Evolutionary conservation across 225 moss, liverwort and hornwort genomes (phyloP).

Genomic region (Pseudoscleropodium purum): DNA sequence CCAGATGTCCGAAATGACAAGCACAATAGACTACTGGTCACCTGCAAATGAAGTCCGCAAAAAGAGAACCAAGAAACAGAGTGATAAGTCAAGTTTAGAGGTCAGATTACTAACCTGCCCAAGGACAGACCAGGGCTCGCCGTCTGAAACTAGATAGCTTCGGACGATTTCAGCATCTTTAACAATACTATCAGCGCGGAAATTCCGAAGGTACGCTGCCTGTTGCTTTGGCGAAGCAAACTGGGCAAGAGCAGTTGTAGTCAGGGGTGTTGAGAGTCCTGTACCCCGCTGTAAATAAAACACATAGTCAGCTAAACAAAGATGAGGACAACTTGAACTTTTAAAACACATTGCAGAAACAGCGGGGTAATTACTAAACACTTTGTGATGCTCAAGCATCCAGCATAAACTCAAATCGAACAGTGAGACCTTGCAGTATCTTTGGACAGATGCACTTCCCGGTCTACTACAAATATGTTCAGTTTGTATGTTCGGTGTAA

Average conservation of each 20-base stretch:
- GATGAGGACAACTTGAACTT: not conserved
- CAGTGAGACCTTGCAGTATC: not conserved
- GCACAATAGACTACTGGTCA: not conserved
- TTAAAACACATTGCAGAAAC: not conserved
- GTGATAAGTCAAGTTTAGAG: not conserved
- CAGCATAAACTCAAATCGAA: not conserved
- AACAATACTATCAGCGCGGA: constrained; percentile 90
- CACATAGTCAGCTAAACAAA: not conserved
- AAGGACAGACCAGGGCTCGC: constrained; percentile 75
- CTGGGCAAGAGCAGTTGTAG: constrained; percentile 67
- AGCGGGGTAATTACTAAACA: not conserved
- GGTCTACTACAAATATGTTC: not conserved
- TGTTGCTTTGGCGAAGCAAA: constrained; percentile 75
- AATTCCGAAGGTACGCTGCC: constrained; percentile 81
- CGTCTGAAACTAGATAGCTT: constrained; percentile 51
- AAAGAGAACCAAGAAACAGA: not conserved
- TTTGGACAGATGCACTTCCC: not conserved
- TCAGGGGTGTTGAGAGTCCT: constrained; percentile 86
- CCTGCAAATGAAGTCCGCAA: not conserved
- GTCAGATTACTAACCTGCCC: constrained; percentile 53
- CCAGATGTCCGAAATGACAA: not conserved
- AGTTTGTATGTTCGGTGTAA: not conserved
- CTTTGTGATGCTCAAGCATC: not conserved
- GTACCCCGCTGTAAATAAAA: constrained; percentile 70
- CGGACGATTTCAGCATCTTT: constrained; percentile 86